Conservation (phyloP, 1,284 basidiomycete genomes). For the Cronartium ribicola region DNA sequence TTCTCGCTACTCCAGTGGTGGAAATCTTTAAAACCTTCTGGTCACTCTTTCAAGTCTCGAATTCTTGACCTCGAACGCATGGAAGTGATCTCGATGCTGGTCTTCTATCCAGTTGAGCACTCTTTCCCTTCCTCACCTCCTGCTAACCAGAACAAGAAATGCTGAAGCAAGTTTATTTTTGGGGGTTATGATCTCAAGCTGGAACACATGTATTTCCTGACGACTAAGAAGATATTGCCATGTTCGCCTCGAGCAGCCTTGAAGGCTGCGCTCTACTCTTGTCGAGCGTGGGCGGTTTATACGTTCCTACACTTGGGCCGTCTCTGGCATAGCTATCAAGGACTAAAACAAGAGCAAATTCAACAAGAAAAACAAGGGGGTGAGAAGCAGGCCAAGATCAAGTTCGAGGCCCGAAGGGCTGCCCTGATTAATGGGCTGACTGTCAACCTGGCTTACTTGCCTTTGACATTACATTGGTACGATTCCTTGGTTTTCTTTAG, state of each 20-base stretch:
- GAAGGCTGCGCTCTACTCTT: constrained; percentile 25
- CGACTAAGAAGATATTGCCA: constrained; percentile 21
- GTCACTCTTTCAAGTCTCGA: background rate
- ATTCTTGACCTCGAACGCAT: constrained; percentile 22
- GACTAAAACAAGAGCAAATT: constrained; percentile 15
- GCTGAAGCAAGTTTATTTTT: background rate
- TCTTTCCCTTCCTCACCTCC: background rate
- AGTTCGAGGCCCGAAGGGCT: constrained; percentile 15
- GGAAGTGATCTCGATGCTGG: constrained; percentile 34
- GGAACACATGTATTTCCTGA: constrained; percentile 36
- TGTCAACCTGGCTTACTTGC: constrained; percentile 30
- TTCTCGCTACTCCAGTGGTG: constrained; percentile 28
- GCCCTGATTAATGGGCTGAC: constrained; percentile 33
- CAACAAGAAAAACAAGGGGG: background rate
- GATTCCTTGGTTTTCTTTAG: background rate
- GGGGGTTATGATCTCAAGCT: constrained; percentile 2
- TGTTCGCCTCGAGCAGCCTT: constrained; percentile 6
- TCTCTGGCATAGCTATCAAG: constrained; percentile 13
- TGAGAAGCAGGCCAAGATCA: constrained; percentile 2
- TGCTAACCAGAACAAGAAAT: background rate
- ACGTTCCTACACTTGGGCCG: constrained; percentile 21
- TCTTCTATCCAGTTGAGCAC: constrained; percentile 37
- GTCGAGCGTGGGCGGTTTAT: constrained; percentile 39
- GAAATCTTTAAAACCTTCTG: constrained; percentile 10
- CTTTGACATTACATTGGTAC: constrained; percentile 36